Evolutionary conservation across 768 basidiomycete genomes (phyloP).

Genomic region (Scleroderma bovista): DNA sequence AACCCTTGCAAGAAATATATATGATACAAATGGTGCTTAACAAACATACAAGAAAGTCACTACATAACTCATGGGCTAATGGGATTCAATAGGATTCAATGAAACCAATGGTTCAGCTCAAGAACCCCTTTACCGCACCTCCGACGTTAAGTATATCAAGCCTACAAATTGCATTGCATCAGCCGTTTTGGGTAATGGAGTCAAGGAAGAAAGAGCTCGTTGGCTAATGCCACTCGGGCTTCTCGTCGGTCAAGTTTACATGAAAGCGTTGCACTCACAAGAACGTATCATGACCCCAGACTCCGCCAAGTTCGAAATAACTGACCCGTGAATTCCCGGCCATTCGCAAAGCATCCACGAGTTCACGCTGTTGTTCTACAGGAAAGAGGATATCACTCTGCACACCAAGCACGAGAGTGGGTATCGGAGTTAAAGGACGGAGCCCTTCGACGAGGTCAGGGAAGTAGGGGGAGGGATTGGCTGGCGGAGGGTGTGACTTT

Average conservation of each 20-base stretch:
- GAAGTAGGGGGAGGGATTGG: slow-evolving; percentile 70
- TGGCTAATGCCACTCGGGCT: too few relatives aligned
- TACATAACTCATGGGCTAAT: not conserved
- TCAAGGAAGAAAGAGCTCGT: too few relatives aligned
- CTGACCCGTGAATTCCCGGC: slow-evolving; percentile 85
- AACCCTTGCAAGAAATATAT: too few relatives aligned
- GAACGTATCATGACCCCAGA: slow-evolving; percentile 99
- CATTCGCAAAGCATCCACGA: slow-evolving; percentile 87
- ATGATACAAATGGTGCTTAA: too few relatives aligned
- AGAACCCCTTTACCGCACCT: slow-evolving; percentile 85
- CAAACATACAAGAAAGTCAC: not conserved
- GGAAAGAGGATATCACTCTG: slow-evolving; percentile 97
- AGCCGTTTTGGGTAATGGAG: not conserved
- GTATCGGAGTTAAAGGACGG: slow-evolving; percentile 65
- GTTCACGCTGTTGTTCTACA: slow-evolving; percentile 93
- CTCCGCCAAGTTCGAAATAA: slow-evolving; percentile 96
- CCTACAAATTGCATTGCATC: slow-evolving; percentile 29
- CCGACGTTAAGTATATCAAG: slow-evolving; percentile 88
- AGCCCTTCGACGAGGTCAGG: slow-evolving; percentile 76
- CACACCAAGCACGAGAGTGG: slow-evolving; percentile 85
- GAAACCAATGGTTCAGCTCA: slow-evolving; percentile 39
- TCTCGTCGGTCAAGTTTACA: too few relatives aligned
- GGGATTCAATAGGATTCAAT: not conserved
- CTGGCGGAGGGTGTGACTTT: slow-evolving; percentile 68
- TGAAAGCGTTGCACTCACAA: slow-evolving; percentile 58